phyloP scores from a whole-genome alignment of 768 basidiomycete species.

The Plicaturopsis crispa region DNA sequence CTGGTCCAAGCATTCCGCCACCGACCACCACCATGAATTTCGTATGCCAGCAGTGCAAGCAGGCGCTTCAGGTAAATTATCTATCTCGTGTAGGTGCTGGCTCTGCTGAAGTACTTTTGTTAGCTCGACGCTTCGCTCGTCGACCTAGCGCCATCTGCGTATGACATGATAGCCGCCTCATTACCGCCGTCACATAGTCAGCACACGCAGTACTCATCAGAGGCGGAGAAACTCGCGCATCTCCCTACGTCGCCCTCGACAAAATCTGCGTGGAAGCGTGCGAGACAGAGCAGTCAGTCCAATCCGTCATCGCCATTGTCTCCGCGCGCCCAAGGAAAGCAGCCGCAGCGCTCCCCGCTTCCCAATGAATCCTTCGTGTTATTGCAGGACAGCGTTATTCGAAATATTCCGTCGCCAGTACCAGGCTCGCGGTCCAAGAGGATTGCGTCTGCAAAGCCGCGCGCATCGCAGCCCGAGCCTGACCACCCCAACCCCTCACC shows the following conservation, averaged over 20 bases:
- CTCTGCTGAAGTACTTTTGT: background rate
- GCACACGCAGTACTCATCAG: constrained; percentile 27
- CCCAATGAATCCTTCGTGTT: constrained; percentile 91
- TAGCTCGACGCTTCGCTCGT: constrained; percentile 89
- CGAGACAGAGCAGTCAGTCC: constrained; percentile 32
- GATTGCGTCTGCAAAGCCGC: constrained; percentile 18
- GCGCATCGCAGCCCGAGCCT: constrained; percentile 33
- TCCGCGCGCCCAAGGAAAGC: constrained; percentile 52
- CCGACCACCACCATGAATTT: constrained; percentile 32
- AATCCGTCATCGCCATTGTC: constrained; percentile 39
- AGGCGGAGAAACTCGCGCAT: constrained; percentile 37
- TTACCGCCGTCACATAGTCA: constrained; percentile 49
- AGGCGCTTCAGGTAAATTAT: constrained; percentile 67
- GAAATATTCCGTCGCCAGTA: constrained; percentile 53
- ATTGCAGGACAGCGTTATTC: constrained; percentile 76
- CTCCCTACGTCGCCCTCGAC: constrained; percentile 42
- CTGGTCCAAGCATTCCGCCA: too few species aligned
- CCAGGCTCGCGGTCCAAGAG: constrained; percentile 19
- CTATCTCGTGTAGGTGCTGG: constrained; percentile 1
- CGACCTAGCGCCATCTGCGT: constrained; percentile 78
- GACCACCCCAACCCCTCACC: constrained; percentile 62
- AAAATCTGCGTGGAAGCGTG: constrained; percentile 58
- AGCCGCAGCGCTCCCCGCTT: constrained; percentile 44
- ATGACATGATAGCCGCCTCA: constrained; percentile 75
- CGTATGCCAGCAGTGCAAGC: constrained; percentile 87